phyloP scores from a whole-genome alignment of 2,329 filamentous ascomycete genomes.

The Tolypocladium capitatum region DNA sequence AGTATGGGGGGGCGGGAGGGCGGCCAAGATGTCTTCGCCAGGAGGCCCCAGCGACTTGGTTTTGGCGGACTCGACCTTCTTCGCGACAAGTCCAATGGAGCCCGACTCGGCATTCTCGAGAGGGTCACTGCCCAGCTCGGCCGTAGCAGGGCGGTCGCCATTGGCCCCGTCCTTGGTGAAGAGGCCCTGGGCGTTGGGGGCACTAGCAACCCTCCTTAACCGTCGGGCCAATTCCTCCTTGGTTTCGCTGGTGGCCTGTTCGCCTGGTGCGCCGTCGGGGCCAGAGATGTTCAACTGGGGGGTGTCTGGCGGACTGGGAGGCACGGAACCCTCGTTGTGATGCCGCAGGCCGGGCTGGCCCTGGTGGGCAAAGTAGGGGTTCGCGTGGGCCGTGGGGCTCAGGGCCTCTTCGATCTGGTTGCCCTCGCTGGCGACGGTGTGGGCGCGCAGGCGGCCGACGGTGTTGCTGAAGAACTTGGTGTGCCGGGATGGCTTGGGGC shows the following conservation, averaged over 20 bases:
- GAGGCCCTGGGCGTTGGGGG: constrained; percentile 89
- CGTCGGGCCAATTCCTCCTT: constrained; percentile 94
- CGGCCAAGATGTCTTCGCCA: constrained; percentile 39
- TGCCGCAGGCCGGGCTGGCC: constrained; percentile 86
- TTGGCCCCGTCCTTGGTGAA: constrained; percentile 47
- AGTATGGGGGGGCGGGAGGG: constrained; percentile 53
- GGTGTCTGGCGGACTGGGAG: constrained; percentile 84
- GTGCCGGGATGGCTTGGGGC: constrained; percentile 58
- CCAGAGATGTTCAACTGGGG: constrained; percentile 64
- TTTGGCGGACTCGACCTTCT: constrained; percentile 15
- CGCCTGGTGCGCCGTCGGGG: constrained; percentile 47
- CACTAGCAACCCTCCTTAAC: constrained; percentile 84
- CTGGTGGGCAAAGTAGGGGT: constrained; percentile 95
- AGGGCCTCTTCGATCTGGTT: constrained; percentile 78
- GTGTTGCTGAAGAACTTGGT: constrained; percentile 79
- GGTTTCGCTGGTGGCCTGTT: constrained; percentile 60
- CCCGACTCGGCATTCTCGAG: constrained; percentile 38
- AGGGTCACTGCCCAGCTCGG: constrained; percentile 75
- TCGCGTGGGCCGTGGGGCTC: constrained; percentile 86
- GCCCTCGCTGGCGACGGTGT: constrained; percentile 85
- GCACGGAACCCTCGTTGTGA: constrained; percentile 86
- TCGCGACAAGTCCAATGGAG: constrained; percentile 22
- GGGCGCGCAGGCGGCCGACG: constrained; percentile 75
- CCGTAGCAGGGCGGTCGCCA: constrained; percentile 64
- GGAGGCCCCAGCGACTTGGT: constrained; percentile 25